Base-by-base conservation (phyloP, 768 basidiomycete species). In the Galerina sulciceps region DNA sequence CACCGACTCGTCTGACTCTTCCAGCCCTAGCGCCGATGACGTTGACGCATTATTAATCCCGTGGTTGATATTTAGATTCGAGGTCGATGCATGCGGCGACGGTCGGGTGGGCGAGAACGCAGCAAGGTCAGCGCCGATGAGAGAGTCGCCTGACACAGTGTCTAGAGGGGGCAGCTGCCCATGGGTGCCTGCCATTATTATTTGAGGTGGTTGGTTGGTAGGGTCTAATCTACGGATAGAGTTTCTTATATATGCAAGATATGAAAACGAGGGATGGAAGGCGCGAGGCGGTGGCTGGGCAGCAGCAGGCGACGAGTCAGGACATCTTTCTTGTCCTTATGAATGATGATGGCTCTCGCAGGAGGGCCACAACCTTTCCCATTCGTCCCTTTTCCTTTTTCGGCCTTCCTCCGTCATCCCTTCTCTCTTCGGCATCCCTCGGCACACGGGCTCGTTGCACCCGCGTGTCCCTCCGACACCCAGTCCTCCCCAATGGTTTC, bases 91-190 rank as follows among this genome's bases (percentile, higher is more conserved):
- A 40, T 14, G 26, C 35, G 54, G 22, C 4, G 54, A 26, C 22
- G 44, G 54, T 22, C 36, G n/a, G 36, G 45, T 17, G 43, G 54
- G 57, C 20, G 57, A 51, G 43, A 52, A 58, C 4, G 57, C 50
- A n/a, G 57, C 57, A 6, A 58, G 44, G 49, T 58, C 57, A 45
- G 57, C 35, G 43, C 44, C 57, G 50, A 67, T 67, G 42, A 66
- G 55, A 0, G 67, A 53, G 65, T 67, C 68, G 50, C 59, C 59
- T 46, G 55, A 56, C 23, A 61, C 63, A 44, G 57, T 51, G 49
- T 64, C 57, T 26, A 67, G 46, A 15, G 20, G 55, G 44, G 61
- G 55, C 40, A 50, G 47, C 18, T 53, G 54, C 14, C 49, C 26
- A 38, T 17, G 51, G 15, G 53, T 31, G 23, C 43, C 45, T 18